Evolutionary conservation across 2,329 filamentous ascomycete genomes (phyloP), one percentile per base, ranked within the genome.

Genomic region (Clarireedia sp.): DNA sequence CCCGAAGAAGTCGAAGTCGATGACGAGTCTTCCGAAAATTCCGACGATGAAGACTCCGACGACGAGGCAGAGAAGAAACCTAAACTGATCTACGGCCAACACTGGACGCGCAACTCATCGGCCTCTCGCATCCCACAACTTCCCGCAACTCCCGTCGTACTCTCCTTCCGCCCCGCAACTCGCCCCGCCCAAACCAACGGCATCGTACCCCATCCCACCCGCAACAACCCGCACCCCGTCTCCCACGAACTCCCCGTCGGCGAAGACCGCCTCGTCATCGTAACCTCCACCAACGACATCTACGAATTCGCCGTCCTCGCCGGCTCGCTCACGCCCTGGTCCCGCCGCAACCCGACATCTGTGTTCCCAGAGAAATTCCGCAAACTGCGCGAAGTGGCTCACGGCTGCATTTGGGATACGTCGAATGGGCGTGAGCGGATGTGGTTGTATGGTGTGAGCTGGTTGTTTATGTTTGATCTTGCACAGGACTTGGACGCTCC

Each of bases 381-480:
- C 55, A 81, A 83, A 60, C 80, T 90, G 23, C 82, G 86, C 57
- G 90, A 96, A 68, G 78, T 89, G 43, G 87, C 87, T 53, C 92
- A 92, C 75, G 91, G 90, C 3, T 83, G 85, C 24, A 71, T 96
- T 40, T 97, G 92, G 91, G 87, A 95, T 67, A 76, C 86, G 1
- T 75, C 76, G 26, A 67, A 68, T 26, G 62, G 63, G 7, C 72
- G 73, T n/a, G 75, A 82, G 47, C 81, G 92, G 14, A 72, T 92
- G 7, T 97, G 92, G 90, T 73, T 97, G 19, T 96, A 95, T 66
- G 91, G 92, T 6, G 81, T 83, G 41, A 85, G 81, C 1, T 97
- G 90, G 79, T 71, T 99, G 23, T 90, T 89, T 73, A 97, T 97
- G 91, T 82, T 99, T 58, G 90, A 97, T 69, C 74, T 95, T 29